Base-by-base conservation (phyloP, 202 grass and related monocot genomes). In the Schoenoplectus triqueter region DNA sequence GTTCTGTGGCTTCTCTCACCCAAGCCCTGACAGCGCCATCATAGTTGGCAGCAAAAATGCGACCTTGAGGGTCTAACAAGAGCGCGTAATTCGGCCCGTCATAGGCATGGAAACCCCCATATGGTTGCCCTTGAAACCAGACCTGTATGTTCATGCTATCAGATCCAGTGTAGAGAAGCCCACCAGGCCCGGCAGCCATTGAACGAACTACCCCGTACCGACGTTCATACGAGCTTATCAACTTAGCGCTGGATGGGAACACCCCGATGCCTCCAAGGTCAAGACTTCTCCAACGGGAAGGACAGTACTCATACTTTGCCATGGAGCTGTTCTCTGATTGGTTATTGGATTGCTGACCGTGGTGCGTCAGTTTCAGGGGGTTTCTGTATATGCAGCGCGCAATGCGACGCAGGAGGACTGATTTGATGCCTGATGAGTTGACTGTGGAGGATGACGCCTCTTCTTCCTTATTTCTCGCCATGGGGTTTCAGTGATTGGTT, bases 141-240 rank as follows among this genome's bases (percentile, higher is more conserved):
- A 89, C 84, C 0, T 84, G 66, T 22, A 89, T 86, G 68, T 89
- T 89, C 48, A 82, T 78, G 62, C 87, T 86, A 64, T 86, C 84
- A 5, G 87, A 89, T 3, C 87, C 87, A 5, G 87, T 89, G 78
- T 86, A 89, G 41, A 86, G 88, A 64, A 89, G 61, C 60, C 79
- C 78, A 0, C 52, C 62, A 13, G 40, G 19, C 17, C 69, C 87
- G 0, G 83, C 66, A 59, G 2, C 51, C 54, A 80, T 55, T 14
- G 22, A 55, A 22, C 10, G 51, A 3, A 80, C 76, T n/a, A 46
- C 6, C 2, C 76, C 76, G 0, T 80, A 6, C 57, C n/a, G 6
- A 10, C 55, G 31, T 80, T 55, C 13, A 42, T 60, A 80, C 6
- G 76, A 40, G 22, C 41, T 60, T 13, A 80, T 60, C 51, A 80